Percentiles rank a stretch among this genome's conserved stretches.
phyloP scores from a whole-genome alignment of 169 alveolate genomes.

The Perkinsus olseni region DNA sequence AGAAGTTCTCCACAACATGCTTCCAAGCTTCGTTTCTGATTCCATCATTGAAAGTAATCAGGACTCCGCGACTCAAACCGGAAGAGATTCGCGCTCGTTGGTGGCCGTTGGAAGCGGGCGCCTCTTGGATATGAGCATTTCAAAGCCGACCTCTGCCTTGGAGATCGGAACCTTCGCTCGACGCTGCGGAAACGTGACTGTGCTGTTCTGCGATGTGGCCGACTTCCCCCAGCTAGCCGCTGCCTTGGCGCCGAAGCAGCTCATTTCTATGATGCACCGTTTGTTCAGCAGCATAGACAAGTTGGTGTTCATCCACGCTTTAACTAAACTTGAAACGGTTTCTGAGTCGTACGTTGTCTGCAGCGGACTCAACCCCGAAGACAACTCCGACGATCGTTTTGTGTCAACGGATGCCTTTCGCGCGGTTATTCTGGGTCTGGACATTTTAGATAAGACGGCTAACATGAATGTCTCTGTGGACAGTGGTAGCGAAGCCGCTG shows the following conservation, averaged over 20 bases:
- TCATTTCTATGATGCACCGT: slow-evolving; percentile 83
- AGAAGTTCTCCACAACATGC: slow-evolving; percentile 75
- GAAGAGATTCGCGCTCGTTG: neutral
- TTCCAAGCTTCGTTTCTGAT: slow-evolving; percentile 73
- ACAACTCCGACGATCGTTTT: neutral
- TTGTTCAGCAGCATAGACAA: slow-evolving; percentile 77
- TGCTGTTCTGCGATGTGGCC: slow-evolving; percentile 90
- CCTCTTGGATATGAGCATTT: neutral
- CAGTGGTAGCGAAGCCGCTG: neutral
- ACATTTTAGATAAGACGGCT: slow-evolving; percentile 30
- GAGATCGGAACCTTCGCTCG: slow-evolving; percentile 14
- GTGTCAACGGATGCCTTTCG: neutral
- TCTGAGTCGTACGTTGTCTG: slow-evolving; percentile 71
- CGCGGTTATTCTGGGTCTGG: slow-evolving; percentile 50
- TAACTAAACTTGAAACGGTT: slow-evolving; percentile 67
- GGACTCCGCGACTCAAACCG: slow-evolving; percentile 15
- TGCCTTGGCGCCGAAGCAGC: slow-evolving; percentile 77
- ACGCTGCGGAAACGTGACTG: slow-evolving; percentile 83
- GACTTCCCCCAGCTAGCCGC: slow-evolving; percentile 91
- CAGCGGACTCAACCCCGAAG: slow-evolving; percentile 49
- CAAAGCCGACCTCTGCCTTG: neutral
- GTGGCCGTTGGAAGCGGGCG: neutral
- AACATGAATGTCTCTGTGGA: neutral
- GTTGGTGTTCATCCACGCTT: slow-evolving; percentile 19
- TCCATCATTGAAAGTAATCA: slow-evolving; percentile 58